These are phyloP conservation scores for Pythium insidiosum DNA, from an alignment of 352 stramenopile genomes.

Conservation along the genomic window DNA sequence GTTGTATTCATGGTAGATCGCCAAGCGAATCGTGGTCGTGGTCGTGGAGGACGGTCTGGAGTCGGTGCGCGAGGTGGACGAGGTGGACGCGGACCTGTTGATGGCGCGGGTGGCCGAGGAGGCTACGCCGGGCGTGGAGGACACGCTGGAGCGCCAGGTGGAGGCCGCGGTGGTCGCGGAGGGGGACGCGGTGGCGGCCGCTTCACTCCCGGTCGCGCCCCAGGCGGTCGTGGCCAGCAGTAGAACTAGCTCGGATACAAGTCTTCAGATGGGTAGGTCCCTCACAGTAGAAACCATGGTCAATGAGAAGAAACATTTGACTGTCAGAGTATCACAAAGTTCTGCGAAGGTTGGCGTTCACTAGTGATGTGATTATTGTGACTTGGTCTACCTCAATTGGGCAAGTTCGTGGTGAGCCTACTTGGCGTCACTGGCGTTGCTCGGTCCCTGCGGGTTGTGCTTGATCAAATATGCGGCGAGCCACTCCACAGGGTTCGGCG, in stretches of 20 bases:
- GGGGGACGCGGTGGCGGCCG: slow-evolving; percentile 29
- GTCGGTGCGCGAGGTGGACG: slow-evolving; percentile 29
- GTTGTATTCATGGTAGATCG: slow-evolving; percentile 33
- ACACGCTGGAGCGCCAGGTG: slow-evolving; percentile 16
- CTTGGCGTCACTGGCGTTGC: slow-evolving; percentile 40
- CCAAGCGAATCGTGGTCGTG: slow-evolving; percentile 59
- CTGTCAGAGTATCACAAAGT: too few relatives aligned
- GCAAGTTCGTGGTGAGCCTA: slow-evolving; percentile 13
- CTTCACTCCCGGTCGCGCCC: slow-evolving; percentile 18
- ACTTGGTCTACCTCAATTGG: neutral
- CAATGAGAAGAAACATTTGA: too few relatives aligned
- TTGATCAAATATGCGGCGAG: slow-evolving; percentile 94
- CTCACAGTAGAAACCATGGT: too few relatives aligned
- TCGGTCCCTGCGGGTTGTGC: slow-evolving; percentile 91
- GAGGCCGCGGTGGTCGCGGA: slow-evolving; percentile 15
- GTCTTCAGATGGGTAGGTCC: too few relatives aligned
- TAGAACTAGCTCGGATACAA: too few relatives aligned
- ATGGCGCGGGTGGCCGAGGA: slow-evolving; percentile 16
- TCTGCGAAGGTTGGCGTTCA: too few relatives aligned
- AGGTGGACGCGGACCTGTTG: too few relatives aligned
- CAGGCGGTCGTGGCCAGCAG: slow-evolving; percentile 9
- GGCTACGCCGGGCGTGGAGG: slow-evolving; percentile 21
- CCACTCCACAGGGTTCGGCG: slow-evolving; percentile 96
- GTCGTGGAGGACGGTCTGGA: slow-evolving; percentile 49
- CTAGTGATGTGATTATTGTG: too few relatives aligned